phyloP scores from a whole-genome alignment of 2,329 filamentous ascomycete species.

The Pyrenophora seminiperda region DNA sequence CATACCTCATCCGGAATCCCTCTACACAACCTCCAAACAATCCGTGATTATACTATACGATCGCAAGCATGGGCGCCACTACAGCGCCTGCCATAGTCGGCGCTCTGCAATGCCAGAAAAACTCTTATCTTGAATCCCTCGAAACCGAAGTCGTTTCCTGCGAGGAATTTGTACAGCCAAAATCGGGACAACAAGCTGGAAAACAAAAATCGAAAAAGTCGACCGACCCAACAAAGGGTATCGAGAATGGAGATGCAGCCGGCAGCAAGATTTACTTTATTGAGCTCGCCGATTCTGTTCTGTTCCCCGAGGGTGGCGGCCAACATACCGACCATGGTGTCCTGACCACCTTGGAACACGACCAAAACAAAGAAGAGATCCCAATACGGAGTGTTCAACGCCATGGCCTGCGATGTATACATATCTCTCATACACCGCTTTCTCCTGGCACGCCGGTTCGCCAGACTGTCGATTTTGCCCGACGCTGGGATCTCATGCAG shows the following conservation, averaged over 20 bases:
- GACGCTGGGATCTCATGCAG: slow-evolving; percentile 45
- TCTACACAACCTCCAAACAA: neutral
- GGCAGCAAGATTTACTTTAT: slow-evolving; percentile 36
- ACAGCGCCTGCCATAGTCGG: slow-evolving; percentile 35
- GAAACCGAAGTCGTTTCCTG: slow-evolving; percentile 42
- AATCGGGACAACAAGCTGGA: slow-evolving; percentile 16
- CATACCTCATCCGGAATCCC: slow-evolving; percentile 1
- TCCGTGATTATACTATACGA: neutral
- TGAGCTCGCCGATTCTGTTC: slow-evolving; percentile 40
- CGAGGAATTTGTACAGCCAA: slow-evolving; percentile 33
- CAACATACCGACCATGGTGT: slow-evolving; percentile 42
- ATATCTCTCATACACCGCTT: slow-evolving; percentile 90
- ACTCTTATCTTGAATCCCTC: slow-evolving; percentile 40
- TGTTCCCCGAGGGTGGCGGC: slow-evolving; percentile 44
- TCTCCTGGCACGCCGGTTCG: slow-evolving; percentile 63
- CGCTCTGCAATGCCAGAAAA: slow-evolving; percentile 39
- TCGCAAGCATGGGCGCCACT: slow-evolving; percentile 24
- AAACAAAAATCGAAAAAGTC: slow-evolving; percentile 38
- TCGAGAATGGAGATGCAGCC: slow-evolving; percentile 10
- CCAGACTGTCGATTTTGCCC: slow-evolving; percentile 37
- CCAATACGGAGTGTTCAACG: slow-evolving; percentile 39
- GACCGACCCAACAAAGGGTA: slow-evolving; percentile 29
- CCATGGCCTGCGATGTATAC: slow-evolving; percentile 63
- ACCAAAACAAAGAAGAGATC: slow-evolving; percentile 20
- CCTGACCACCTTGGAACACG: slow-evolving; percentile 28